Conservation (phyloP, 2,329 filamentous ascomycete species). For the Rachicladosporium sp. region DNA sequence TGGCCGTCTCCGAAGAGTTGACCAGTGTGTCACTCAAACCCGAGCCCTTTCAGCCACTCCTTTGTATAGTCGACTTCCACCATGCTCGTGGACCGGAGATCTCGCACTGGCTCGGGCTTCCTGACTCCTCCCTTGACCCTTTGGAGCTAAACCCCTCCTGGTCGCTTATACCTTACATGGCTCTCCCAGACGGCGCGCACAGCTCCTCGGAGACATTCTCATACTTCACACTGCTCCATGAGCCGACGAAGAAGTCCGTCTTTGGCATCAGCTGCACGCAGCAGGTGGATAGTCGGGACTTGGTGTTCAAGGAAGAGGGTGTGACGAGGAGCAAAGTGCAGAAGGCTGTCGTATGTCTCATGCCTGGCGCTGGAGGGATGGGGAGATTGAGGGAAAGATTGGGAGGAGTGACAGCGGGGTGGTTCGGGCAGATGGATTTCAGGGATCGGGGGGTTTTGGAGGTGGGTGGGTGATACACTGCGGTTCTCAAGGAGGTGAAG, state of each 20-base stretch:
- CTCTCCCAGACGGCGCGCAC: conserved; percentile 88
- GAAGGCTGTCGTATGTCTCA: conserved; percentile 93
- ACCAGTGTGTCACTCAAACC: neutral
- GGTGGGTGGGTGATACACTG: conserved; percentile 23
- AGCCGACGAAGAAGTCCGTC: conserved; percentile 34
- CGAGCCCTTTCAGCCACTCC: conserved; percentile 30
- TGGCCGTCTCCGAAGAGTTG: too few relatives aligned
- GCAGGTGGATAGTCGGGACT: conserved; percentile 67
- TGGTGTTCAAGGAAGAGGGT: conserved; percentile 69
- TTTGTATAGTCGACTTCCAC: conserved; percentile 43
- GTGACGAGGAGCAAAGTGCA: conserved; percentile 97
- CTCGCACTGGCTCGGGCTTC: conserved; percentile 74
- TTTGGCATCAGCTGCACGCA: conserved; percentile 94
- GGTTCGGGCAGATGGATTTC: conserved; percentile 95
- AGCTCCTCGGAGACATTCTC: conserved; percentile 93
- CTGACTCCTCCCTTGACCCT: conserved; percentile 60
- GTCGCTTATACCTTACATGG: conserved; percentile 90
- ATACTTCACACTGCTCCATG: conserved; percentile 68
- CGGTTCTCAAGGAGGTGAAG: neutral
- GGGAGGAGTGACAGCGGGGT: conserved; percentile 81
- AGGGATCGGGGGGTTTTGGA: conserved; percentile 78
- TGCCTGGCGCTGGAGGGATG: conserved; percentile 79
- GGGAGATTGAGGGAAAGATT: conserved; percentile 82
- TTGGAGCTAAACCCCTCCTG: conserved; percentile 74
- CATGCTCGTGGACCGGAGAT: conserved; percentile 69